Evolutionary conservation across 1,139 yeast species (phyloP).

Genomic region (Nakaseomyces uthaithaninus): DNA sequence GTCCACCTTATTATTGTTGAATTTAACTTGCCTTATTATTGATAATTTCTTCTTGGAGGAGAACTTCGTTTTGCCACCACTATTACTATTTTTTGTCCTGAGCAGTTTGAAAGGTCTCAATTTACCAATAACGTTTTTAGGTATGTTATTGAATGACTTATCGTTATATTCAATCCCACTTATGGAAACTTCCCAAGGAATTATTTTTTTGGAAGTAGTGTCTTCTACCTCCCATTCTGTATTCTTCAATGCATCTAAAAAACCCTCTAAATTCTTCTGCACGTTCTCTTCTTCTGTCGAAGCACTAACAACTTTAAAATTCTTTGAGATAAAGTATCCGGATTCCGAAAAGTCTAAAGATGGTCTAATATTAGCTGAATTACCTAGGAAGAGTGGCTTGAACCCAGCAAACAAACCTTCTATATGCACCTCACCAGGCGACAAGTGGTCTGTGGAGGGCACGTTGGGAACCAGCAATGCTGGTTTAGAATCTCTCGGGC

Average conservation of each 20-base stretch:
- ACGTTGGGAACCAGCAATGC: constrained; percentile 25
- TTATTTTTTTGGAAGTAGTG: constrained; percentile 17
- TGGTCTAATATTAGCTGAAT: constrained; percentile 12
- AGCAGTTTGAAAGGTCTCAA: constrained; percentile 27
- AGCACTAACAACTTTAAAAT: constrained; percentile 3
- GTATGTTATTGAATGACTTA: constrained; percentile 27
- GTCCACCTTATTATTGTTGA: constrained; percentile 26
- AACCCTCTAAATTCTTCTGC: not conserved
- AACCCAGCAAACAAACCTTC: constrained; percentile 34
- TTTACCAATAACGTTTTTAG: constrained; percentile 23
- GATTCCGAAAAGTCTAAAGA: not conserved
- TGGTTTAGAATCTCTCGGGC: not conserved
- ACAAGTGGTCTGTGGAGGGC: constrained; percentile 26
- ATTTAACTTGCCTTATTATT: constrained; percentile 20
- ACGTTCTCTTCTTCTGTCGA: not conserved
- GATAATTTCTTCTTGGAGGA: constrained; percentile 8
- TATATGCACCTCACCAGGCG: constrained; percentile 22
- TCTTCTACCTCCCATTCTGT: constrained; percentile 10
- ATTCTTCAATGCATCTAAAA: not conserved
- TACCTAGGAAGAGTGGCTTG: constrained; percentile 32
- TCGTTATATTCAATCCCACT: constrained; percentile 31
- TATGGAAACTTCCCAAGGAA: constrained; percentile 34
- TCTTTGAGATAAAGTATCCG: not conserved
- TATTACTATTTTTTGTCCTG: constrained; percentile 14
- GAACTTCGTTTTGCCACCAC: constrained; percentile 7